These are phyloP conservation scores for Arabidopsis suecica DNA, from an alignment of 345 rosid genomes.

Conservation along the genomic window DNA sequence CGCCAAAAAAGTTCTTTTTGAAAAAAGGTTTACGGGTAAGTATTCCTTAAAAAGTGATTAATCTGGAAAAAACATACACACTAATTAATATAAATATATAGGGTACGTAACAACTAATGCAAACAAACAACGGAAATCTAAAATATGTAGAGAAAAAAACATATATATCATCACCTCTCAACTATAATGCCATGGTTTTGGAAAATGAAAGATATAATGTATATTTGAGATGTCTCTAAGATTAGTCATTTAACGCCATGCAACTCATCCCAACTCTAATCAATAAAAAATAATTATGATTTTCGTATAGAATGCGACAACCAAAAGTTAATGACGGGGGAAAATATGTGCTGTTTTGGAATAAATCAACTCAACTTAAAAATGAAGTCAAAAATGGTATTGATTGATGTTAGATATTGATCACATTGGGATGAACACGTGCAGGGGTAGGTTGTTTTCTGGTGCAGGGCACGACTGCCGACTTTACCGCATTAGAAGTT, in stretches of 20 bases:
- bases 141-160: no score
- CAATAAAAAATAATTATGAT: no score
- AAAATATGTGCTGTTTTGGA: neutral
- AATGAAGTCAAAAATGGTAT: slow-evolving; percentile 23
- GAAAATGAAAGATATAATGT: neutral
- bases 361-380: neutral
- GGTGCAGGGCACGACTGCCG: slow-evolving; percentile 46
- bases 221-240: neutral
- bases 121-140: no score
- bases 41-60: no score
- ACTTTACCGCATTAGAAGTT: slow-evolving; percentile 37
- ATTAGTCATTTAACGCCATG: neutral
- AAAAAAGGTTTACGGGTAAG: no score
- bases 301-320: neutral
- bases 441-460: slow-evolving; percentile 41
- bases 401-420: neutral
- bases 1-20: neutral
- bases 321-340: neutral
- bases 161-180: neutral
- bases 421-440: slow-evolving; percentile 13
- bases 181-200: neutral
- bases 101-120: no score
- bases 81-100: no score
- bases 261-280: neutral
- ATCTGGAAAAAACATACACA: no score